phyloP scores from a whole-genome alignment of 345 rosid species.

The Hypericum perforatum region DNA sequence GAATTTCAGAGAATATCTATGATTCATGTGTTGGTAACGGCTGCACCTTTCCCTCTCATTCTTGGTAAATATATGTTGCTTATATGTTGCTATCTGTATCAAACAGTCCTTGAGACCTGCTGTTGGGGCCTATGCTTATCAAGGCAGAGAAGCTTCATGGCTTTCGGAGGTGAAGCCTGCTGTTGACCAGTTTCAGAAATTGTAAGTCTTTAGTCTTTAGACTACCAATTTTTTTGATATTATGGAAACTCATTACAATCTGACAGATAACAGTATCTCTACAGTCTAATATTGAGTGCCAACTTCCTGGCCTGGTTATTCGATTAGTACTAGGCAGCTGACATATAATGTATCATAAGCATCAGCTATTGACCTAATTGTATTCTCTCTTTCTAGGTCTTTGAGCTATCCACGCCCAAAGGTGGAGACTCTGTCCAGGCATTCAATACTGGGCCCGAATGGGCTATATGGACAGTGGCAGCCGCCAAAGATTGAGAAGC shows the following conservation, averaged over 20 bases:
- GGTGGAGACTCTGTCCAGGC: constrained; percentile 80
- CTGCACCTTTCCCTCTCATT: neutral
- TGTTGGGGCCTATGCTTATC: constrained; percentile 30
- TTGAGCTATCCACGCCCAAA: constrained; percentile 49
- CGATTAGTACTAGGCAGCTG: too few relatives aligned
- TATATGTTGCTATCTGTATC: constrained; percentile 5
- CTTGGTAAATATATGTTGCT: neutral
- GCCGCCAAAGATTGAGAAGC: constrained; percentile 47
- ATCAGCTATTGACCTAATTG: constrained; percentile 4
- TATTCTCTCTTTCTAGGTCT: constrained; percentile 39
- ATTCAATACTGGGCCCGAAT: constrained; percentile 81
- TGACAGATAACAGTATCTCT: constrained; percentile 19
- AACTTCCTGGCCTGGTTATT: constrained; percentile 2
- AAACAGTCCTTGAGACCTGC: constrained; percentile 45
- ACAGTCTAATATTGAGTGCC: constrained; percentile 38
- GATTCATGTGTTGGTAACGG: neutral
- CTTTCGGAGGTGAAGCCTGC: constrained; percentile 31
- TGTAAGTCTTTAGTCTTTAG: constrained; percentile 39
- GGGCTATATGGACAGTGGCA: constrained; percentile 82
- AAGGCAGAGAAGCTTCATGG: constrained; percentile 39
- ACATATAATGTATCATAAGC: neutral
- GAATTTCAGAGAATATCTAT: constrained; percentile 6
- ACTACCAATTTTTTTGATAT: neutral
- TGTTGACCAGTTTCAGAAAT: constrained; percentile 46
- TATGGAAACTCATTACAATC: too few relatives aligned